These are phyloP conservation scores for Neckera pumila DNA, from an alignment of 225 moss, liverwort and hornwort genomes.

Conservation along the genomic window DNA sequence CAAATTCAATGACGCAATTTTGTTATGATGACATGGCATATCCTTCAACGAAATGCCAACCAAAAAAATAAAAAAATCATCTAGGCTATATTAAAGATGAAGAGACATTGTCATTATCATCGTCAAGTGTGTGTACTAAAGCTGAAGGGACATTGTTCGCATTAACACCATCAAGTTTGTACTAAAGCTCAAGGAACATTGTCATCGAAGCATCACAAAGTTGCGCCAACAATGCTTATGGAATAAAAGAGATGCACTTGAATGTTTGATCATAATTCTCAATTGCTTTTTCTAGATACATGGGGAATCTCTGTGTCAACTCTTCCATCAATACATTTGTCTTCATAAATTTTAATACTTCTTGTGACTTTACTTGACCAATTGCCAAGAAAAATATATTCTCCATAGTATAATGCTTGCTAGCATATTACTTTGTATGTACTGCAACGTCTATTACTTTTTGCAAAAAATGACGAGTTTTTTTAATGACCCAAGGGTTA, in stretches of 20 bases:
- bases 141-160: neutral
- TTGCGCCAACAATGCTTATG: accelerated
- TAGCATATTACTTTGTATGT: neutral
- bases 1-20: neutral
- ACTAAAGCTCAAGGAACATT: neutral
- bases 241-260: neutral
- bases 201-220: neutral
- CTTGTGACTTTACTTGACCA: neutral
- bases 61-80: neutral
- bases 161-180: neutral
- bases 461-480: neutral
- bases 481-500: accelerated
- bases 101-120: neutral
- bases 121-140: neutral
- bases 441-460: neutral
- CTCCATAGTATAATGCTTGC: neutral
- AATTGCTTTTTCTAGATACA: accelerated
- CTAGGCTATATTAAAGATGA: neutral
- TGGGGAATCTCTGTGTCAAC: no score
- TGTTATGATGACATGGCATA: neutral
- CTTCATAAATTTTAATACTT: neutral
- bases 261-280: neutral
- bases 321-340: neutral
- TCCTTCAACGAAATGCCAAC: neutral
- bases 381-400: neutral